Evolutionary conservation across 345 rosid species (phyloP).

Genomic region (Boechera retrofracta): DNA sequence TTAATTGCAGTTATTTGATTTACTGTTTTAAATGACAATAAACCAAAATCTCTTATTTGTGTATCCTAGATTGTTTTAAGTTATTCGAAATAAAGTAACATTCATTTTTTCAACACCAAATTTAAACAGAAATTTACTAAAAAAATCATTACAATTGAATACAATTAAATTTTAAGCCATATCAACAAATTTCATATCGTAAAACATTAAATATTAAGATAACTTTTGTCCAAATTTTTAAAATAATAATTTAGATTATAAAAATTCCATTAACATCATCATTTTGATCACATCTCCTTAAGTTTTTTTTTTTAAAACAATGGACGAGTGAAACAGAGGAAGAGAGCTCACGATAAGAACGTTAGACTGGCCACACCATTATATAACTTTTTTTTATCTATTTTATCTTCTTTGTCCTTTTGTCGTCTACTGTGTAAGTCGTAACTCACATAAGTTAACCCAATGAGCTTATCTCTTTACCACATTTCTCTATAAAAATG

Average conservation of each 20-base stretch:
- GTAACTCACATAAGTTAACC: slow-evolving; percentile 37
- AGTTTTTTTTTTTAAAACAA: neutral
- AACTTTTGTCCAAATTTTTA: neutral
- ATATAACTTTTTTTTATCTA: neutral
- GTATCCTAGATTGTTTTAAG: neutral
- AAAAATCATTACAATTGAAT: neutral
- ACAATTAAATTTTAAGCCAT: neutral
- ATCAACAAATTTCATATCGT: neutral
- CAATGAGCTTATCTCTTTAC: slow-evolving; percentile 48
- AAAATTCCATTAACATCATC: slow-evolving; percentile 9
- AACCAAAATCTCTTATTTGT: neutral
- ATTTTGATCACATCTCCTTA: slow-evolving; percentile 13
- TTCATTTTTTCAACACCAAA: too few relatives aligned
- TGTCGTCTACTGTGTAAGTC: slow-evolving; percentile 44
- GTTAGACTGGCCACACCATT: slow-evolving; percentile 35
- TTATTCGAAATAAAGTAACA: neutral
- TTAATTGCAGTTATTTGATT: too few relatives aligned
- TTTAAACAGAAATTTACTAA: neutral
- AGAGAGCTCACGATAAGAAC: slow-evolving; percentile 40
- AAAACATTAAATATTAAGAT: neutral
- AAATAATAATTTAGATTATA: neutral
- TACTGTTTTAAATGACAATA: too few relatives aligned
- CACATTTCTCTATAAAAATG: slow-evolving; percentile 38
- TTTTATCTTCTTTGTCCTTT: slow-evolving; percentile 18
- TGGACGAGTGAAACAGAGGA: neutral